Evolutionary conservation across 1,284 basidiomycete genomes (phyloP).

Genomic region (Pseudozyma tsukubaensis): DNA sequence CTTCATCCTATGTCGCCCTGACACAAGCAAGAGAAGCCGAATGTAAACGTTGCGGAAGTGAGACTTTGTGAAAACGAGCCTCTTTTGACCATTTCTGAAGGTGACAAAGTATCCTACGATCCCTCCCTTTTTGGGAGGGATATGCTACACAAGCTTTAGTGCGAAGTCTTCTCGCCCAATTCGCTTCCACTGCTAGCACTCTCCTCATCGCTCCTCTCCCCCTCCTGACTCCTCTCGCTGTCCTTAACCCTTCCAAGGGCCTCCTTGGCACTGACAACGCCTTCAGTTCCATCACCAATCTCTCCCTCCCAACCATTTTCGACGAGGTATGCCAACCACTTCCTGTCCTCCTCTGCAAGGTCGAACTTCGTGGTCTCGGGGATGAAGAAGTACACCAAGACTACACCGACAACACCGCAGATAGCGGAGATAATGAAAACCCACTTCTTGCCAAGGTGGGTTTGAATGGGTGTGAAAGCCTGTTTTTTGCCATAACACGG

Average conservation of each 20-base stretch:
- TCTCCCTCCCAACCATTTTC: slow-evolving; percentile 78
- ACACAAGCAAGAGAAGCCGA: too few relatives aligned
- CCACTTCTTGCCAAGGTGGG: slow-evolving; percentile 70
- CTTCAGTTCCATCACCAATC: slow-evolving; percentile 73
- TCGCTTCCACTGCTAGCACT: neutral
- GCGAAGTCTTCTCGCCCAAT: neutral
- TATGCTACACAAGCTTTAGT: too few relatives aligned
- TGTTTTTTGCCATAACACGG: too few relatives aligned
- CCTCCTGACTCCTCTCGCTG: neutral
- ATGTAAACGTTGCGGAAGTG: too few relatives aligned
- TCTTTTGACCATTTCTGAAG: too few relatives aligned
- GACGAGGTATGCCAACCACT: slow-evolving; percentile 75
- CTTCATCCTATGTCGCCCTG: too few relatives aligned
- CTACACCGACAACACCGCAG: slow-evolving; percentile 66
- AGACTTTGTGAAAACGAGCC: too few relatives aligned
- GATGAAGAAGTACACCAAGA: slow-evolving; percentile 68
- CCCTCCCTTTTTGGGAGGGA: too few relatives aligned
- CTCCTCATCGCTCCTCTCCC: neutral
- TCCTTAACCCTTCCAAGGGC: slow-evolving; percentile 23
- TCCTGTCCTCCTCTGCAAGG: slow-evolving; percentile 77
- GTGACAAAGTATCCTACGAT: too few relatives aligned
- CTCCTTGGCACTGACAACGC: slow-evolving; percentile 3
- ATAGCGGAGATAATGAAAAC: slow-evolving; percentile 52
- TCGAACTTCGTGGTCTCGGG: slow-evolving; percentile 78
- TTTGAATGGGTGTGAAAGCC: slow-evolving; percentile 80